Conservation (phyloP, 169 alveolate species). For the Perkinsus marinus region DNA sequence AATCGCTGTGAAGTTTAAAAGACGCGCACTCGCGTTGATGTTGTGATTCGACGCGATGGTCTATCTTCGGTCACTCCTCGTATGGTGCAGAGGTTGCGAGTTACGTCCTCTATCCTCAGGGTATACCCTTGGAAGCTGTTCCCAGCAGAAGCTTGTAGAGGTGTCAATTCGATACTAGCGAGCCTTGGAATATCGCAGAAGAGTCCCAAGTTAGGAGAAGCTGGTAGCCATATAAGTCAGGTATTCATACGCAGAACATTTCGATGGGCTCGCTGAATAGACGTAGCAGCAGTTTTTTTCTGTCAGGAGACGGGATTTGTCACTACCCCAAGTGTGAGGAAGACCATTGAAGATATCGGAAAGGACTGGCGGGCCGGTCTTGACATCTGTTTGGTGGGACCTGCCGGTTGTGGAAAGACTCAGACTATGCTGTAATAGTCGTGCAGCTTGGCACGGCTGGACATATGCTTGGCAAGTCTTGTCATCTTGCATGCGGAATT, state of each 20-base stretch:
- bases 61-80: too few relatives aligned
- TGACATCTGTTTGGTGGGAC: neutral
- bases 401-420: neutral
- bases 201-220: neutral
- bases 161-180: neutral
- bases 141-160: neutral
- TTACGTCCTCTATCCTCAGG: neutral
- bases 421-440: neutral
- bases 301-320: neutral
- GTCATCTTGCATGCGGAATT: too few relatives aligned
- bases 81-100: too few relatives aligned
- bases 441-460: too few relatives aligned
- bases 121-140: neutral
- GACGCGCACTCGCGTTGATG: too few relatives aligned
- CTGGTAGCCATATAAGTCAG: neutral
- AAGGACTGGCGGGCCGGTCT: neutral
- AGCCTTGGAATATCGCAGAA: neutral
- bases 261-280: too few relatives aligned
- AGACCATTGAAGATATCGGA: neutral
- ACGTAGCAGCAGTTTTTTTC: too few relatives aligned
- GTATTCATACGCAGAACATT: neutral
- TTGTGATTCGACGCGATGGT: too few relatives aligned
- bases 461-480: too few relatives aligned
- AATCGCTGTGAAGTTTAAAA: too few relatives aligned
- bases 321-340: neutral